Base-by-base conservation (phyloP, 1,284 basidiomycete genomes). In the Ganoderma sp. region DNA sequence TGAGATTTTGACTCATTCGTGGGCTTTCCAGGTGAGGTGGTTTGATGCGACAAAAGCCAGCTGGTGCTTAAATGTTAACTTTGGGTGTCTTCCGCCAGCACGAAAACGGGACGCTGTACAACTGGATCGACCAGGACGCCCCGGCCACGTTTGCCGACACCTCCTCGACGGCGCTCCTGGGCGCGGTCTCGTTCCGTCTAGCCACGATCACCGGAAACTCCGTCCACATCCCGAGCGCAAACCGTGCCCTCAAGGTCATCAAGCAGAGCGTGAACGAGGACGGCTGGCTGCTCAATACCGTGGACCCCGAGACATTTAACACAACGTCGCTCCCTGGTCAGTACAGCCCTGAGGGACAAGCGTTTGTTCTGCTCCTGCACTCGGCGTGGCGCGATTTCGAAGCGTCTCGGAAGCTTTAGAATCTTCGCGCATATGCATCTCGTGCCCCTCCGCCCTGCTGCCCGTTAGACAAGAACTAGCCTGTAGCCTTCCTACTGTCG, bases 341-440 rank as follows among this genome's bases (percentile, higher is more conserved):
- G 22, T 76, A 84, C 57, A 88, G 85, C 68, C 84, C 86, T 5
- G 85, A 87, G 75, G 85, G 83, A 0, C 90, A 93, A 78, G 87
- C 88, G 6, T 93, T 94, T 74, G 83, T 90, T 10, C 75, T 93
- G 14, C 78, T 91, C 67, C 82, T 92, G 61, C 84, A 91, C 73
- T 81, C 89, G 1, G 90, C 90, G 6, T 87, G 84, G 77, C 77
- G 82, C 22, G 86, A 88, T 65, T 90, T 75, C 67, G 37, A 61
- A 64, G 62, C 66, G 1, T 41, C 41, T 5, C 22, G 58, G 22
- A 17, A 32, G 37, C 7, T 37, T 39, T 57, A 57, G 32, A 32
- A 12, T 15, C n/a, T 57, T 17, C 15, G 5, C 25, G 25, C 25
- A 28, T 28, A 28, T 1, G 6, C 17, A 17, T 37, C 37, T 8